phyloP scores from a whole-genome alignment of 805 yeast genomes.

The Lipomyces lipofer region DNA sequence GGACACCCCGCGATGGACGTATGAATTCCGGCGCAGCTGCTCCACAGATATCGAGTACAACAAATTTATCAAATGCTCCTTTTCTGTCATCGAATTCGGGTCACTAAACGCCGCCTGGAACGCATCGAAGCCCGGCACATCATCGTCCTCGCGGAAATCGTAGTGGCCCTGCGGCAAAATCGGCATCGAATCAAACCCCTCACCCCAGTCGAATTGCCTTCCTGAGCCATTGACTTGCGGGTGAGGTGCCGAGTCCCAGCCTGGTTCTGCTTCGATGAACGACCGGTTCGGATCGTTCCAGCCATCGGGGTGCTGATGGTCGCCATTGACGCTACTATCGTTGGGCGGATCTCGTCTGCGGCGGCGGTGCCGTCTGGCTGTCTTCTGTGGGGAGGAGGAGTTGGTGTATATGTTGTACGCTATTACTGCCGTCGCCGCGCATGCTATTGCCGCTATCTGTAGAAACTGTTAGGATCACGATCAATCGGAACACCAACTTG shows the following conservation, averaged over 20 bases:
- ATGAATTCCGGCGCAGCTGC: conserved; percentile 29
- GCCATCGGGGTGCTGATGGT: background rate
- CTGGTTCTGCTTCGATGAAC: background rate
- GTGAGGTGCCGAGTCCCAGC: background rate
- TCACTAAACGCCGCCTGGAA: background rate
- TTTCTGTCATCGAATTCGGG: background rate
- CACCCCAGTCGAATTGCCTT: conserved; percentile 13
- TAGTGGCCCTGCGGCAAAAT: background rate
- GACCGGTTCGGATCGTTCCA: background rate
- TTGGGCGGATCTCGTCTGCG: background rate
- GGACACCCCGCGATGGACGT: conserved; percentile 38
- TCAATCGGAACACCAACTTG: too few species aligned
- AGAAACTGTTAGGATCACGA: too few species aligned
- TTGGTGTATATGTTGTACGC: background rate
- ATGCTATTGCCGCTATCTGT: conserved; percentile 5
- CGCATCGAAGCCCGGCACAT: background rate
- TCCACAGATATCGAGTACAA: conserved; percentile 34
- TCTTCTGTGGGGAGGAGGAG: background rate
- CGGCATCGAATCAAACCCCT: background rate
- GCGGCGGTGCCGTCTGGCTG: background rate
- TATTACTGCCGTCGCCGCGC: conserved; percentile 5
- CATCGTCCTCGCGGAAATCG: background rate
- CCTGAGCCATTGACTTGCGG: too few species aligned
- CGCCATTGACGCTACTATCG: background rate
- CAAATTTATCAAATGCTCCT: conserved; percentile 7